Evolutionary conservation across 768 basidiomycete genomes (phyloP).

Genomic region (Phaffia australis): DNA sequence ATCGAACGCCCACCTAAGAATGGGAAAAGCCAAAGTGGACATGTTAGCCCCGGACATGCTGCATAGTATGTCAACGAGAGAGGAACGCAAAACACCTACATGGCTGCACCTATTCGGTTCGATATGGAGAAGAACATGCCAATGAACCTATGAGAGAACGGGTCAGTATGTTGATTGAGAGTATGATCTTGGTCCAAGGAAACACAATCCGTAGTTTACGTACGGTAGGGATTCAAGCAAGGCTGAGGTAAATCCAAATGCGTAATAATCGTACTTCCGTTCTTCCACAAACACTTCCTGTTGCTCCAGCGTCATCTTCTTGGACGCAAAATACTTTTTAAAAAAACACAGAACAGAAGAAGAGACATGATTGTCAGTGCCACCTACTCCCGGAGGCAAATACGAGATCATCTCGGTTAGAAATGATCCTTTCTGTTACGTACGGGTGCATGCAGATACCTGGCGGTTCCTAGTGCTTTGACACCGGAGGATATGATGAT

Average conservation of each 20-base stretch:
- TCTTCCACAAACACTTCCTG: slow-evolving; percentile 72
- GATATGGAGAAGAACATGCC: slow-evolving; percentile 74
- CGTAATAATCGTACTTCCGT: slow-evolving; percentile 79
- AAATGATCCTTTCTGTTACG: slow-evolving; percentile 28
- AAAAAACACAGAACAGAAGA: slow-evolving; percentile 1
- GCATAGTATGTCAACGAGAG: slow-evolving; percentile 48
- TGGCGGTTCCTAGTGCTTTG: slow-evolving; percentile 57
- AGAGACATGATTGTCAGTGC: background rate
- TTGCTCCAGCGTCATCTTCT: slow-evolving; percentile 65
- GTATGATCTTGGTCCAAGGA: too few relatives aligned
- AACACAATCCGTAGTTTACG: too few relatives aligned
- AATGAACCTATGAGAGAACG: slow-evolving; percentile 41
- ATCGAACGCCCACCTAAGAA: slow-evolving; percentile 35
- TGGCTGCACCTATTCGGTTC: slow-evolving; percentile 80
- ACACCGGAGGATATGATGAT: slow-evolving; percentile 47
- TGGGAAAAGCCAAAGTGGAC: background rate
- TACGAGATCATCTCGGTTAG: background rate
- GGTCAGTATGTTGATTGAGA: too few relatives aligned
- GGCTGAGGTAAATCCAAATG: slow-evolving; percentile 74
- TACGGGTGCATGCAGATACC: slow-evolving; percentile 58
- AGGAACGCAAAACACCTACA: slow-evolving; percentile 54
- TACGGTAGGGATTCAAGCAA: slow-evolving; percentile 64
- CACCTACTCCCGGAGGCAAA: too few relatives aligned
- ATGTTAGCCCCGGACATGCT: background rate
- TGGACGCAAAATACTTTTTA: slow-evolving; percentile 65